Percentiles rank a stretch among this genome's conserved stretches.
Evolutionary conservation across 768 basidiomycete genomes (phyloP).

Genomic region (Pulveroboletus frians): DNA sequence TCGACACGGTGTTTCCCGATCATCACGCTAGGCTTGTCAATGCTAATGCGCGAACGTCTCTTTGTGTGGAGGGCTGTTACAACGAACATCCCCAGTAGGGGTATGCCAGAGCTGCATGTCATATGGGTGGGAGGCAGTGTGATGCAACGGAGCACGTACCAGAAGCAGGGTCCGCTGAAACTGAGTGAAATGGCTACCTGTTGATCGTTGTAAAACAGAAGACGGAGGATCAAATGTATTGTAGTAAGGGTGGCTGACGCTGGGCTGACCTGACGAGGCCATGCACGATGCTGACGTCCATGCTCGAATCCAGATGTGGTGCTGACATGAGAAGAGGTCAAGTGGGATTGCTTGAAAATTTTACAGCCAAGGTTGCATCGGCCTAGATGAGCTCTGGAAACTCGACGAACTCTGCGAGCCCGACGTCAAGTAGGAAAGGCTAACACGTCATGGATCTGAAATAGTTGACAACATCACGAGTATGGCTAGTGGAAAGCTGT

Average conservation of each 20-base stretch:
- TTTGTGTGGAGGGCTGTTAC: slow-evolving; percentile 22
- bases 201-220: not conserved
- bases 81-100: slow-evolving; percentile 17
- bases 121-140: slow-evolving; percentile 9
- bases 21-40: not conserved
- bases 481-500: no score
- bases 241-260: slow-evolving; percentile 13
- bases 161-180: not conserved
- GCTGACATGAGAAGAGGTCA: not conserved
- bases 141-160: slow-evolving; percentile 11
- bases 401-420: no score
- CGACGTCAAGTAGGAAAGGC: no score
- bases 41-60: slow-evolving; percentile 6
- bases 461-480: no score
- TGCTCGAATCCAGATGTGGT: not conserved
- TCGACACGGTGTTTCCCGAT: not conserved
- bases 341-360: not conserved
- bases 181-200: not conserved
- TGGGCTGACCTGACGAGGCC: slow-evolving; percentile 11
- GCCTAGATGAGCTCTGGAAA: no score
- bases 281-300: not conserved
- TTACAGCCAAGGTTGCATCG: no score
- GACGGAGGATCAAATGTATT: not conserved
- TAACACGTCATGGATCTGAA: no score
- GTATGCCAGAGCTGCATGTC: slow-evolving; percentile 10